phyloP scores from a whole-genome alignment of 2,329 filamentous ascomycete genomes.

The Rhytidhysteron rufulum region DNA sequence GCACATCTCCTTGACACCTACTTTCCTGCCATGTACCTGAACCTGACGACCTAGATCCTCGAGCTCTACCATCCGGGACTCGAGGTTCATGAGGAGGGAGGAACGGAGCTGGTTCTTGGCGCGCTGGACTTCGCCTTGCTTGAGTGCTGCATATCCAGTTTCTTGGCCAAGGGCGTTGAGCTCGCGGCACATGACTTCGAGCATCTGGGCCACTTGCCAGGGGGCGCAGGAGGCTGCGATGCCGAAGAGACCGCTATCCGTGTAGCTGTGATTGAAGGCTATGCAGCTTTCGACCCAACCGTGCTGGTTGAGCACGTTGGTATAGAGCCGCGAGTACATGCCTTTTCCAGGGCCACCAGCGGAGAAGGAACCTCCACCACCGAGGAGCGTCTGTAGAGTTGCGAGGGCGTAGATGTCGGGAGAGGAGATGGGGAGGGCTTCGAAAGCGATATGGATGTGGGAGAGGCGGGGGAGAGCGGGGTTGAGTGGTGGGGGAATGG shows the following conservation, averaged over 20 bases:
- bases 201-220: constrained; percentile 72
- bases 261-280: constrained; percentile 97
- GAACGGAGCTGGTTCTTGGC: constrained; percentile 96
- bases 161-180: constrained; percentile 74
- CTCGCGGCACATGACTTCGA: constrained; percentile 93
- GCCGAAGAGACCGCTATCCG: constrained; percentile 90
- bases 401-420: constrained; percentile 95
- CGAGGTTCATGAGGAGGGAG: constrained; percentile 92
- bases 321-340: constrained; percentile 98
- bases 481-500: constrained; percentile 72
- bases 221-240: constrained; percentile 86
- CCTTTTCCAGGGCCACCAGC: constrained; percentile 96
- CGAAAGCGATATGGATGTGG: constrained; percentile 93
- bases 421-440: constrained; percentile 84
- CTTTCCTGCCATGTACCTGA: constrained; percentile 91
- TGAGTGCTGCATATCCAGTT: constrained; percentile 68
- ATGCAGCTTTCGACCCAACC: constrained; percentile 96
- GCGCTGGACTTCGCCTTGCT: constrained; percentile 74
- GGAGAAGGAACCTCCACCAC: constrained; percentile 93
- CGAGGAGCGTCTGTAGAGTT: constrained; percentile 90
- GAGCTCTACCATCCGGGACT: constrained; percentile 94
- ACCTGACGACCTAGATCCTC: constrained; percentile 94
- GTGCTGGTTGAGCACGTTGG: constrained; percentile 95
- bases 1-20: constrained; percentile 93
- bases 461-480: constrained; percentile 77